phyloP scores from a whole-genome alignment of 78 protist species.

The Dictyostelium firmibasis region DNA sequence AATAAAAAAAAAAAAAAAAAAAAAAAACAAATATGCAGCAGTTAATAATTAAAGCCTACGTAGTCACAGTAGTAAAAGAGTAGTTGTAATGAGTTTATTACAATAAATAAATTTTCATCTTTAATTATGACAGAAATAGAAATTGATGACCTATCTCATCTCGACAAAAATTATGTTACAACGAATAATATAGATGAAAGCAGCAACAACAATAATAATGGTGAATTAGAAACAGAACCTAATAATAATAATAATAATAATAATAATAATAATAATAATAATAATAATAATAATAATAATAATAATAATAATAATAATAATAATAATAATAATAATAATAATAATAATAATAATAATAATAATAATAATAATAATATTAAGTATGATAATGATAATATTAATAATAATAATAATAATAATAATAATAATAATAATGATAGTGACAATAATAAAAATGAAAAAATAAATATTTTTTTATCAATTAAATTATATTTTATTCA shows the following conservation, averaged over 20 bases:
- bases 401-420: background rate
- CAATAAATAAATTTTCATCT: background rate
- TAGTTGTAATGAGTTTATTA: background rate
- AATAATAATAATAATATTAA: background rate
- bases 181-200: background rate
- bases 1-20: too few relatives aligned
- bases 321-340: background rate
- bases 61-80: too few relatives aligned
- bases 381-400: background rate
- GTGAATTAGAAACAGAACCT: too few relatives aligned
- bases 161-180: background rate
- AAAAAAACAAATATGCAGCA: too few relatives aligned
- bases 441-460: background rate
- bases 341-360: constrained; percentile 13
- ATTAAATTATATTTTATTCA: background rate
- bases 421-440: background rate
- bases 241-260: background rate
- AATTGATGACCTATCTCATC: background rate
- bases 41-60: too few relatives aligned
- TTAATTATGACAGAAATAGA: background rate
- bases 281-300: background rate
- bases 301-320: background rate
- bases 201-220: too few relatives aligned
- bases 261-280: background rate
- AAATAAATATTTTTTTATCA: background rate